Percentiles rank a stretch among this genome's conserved stretches.
These are phyloP conservation scores for Picea glauca DNA, from an alignment of 75 land plant genomes.

Conservation along the genomic window DNA sequence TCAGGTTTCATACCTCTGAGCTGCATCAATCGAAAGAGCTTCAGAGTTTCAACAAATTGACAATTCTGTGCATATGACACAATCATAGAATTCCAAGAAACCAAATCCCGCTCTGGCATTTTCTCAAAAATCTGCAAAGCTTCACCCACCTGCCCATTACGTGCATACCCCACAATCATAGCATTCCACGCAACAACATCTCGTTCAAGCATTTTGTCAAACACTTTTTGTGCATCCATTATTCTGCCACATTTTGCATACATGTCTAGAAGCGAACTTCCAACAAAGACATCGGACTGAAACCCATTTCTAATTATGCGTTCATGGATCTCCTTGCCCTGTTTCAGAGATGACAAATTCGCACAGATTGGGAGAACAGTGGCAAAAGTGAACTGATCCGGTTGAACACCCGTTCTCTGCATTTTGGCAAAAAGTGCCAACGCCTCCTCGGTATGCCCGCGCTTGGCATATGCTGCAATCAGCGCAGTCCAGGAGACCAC, in stretches of 20 bases:
- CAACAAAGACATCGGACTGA: neutral
- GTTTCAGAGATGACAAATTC: neutral
- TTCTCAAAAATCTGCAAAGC: constrained; percentile 39
- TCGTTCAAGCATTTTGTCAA: constrained; percentile 41
- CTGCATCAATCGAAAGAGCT: constrained; percentile 41
- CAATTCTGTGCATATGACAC: constrained; percentile 42
- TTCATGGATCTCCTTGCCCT: constrained; percentile 9
- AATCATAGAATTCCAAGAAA: constrained; percentile 73
- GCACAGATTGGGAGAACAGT: constrained; percentile 10
- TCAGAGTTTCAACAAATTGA: constrained; percentile 29
- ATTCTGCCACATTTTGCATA: constrained; percentile 38
- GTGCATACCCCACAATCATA: constrained; percentile 48
- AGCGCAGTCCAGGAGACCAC: neutral
- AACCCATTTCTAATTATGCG: constrained; percentile 1
- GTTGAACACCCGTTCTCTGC: neutral
- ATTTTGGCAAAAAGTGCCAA: neutral
- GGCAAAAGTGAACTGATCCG: neutral
- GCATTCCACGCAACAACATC: constrained; percentile 40
- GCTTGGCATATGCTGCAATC: neutral
- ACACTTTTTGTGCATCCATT: constrained; percentile 24
- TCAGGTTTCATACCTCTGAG: constrained; percentile 18
- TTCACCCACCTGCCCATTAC: constrained; percentile 39
- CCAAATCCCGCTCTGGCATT: constrained; percentile 39
- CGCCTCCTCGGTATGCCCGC: neutral
- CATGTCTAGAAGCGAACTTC: neutral